Conservation (phyloP, 163 green algal species). For the Scenedesmus sp. region DNA sequence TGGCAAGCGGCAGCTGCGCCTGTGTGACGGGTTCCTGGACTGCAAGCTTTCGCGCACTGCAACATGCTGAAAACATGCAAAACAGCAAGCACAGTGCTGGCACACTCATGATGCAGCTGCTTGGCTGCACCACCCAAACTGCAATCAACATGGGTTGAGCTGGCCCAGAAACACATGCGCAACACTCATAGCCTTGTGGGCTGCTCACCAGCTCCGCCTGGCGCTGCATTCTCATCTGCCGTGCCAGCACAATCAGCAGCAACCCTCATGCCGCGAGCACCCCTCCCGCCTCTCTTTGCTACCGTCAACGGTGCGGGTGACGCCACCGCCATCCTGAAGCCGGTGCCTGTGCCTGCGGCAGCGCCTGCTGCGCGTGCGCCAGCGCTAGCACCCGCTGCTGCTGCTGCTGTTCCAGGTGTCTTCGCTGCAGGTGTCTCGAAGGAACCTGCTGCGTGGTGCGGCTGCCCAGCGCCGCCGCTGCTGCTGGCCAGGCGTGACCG, state of each 20-base stretch:
- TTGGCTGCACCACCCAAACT: no score
- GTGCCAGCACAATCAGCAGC: not conserved
- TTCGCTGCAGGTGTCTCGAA: conserved; percentile 38
- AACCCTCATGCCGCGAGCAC: not conserved
- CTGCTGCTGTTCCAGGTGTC: conserved; percentile 8
- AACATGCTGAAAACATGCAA: no score
- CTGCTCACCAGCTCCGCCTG: not conserved
- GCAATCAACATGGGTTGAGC: no score
- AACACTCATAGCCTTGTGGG: not conserved
- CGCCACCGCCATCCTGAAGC: not conserved
- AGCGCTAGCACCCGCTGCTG: not conserved
- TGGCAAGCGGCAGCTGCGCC: not conserved
- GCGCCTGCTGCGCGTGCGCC: conserved; percentile 3
- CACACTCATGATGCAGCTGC: no score
- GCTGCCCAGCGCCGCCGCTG: not conserved
- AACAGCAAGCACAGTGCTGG: no score
- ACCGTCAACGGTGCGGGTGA: conserved; percentile 34
- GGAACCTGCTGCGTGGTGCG: not conserved
- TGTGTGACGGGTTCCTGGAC: not conserved
- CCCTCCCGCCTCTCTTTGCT: not conserved
- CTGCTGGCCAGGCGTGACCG: conserved; percentile 18
- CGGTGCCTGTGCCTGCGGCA: not conserved
- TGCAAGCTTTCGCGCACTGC: no score
- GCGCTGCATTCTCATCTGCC: conserved; percentile 33
- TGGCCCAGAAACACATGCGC: not conserved